Base-by-base conservation (phyloP, 2,329 filamentous ascomycete species). In the Alternaria novae-zelandiae region DNA sequence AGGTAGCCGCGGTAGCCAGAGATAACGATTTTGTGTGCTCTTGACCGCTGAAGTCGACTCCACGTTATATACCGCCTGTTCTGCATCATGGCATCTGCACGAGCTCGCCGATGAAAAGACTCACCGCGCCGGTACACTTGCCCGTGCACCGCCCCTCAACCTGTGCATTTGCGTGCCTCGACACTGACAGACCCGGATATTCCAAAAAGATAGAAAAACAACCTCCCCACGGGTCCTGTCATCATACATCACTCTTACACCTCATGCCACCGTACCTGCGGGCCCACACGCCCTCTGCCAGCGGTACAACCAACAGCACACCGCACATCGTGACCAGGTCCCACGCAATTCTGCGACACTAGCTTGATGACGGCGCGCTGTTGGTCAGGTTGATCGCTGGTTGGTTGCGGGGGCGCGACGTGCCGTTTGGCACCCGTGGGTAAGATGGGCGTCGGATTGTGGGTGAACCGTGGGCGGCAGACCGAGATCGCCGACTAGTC, bases 21-120 rank as follows among this genome's bases (percentile, higher is more conserved):
- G 26, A 59, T 25, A n/a, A 32, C 41, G 36, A 25, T 11, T 36
- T 12, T 13, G 11, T 54, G 49, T 54, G 6, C 26, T 17, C 21
- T 25, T 59, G 57, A 45, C 57, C 36, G 49, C 50, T 47, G 25
- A 45, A 54, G 41, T 54, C 41, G 41, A 44, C 23, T 46, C 23
- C 28, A 47, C 13, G 20, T 59, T 54, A 59, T 47, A 54, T 59
- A 59, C 49, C 41, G 26, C 57, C 26, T 54, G 11, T 59, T 59
- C 57, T 44, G 49, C 28, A 54, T 15, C 21, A 46, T 17, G 13
- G 32, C 49, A 44, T 47, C 26, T 54, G 49, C 21, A 32, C 41
- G 17, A 54, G 15, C 28, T 59, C 49, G 50, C 57, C 57, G 57
- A 54, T 5, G 43, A 46, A 20, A 26, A 46, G 50, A 13, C 25